Percentiles rank a stretch among this genome's conserved stretches.
These are phyloP conservation scores for Geotrichum australiense DNA, from an alignment of 1,139 yeast species.

Conservation along the genomic window DNA sequence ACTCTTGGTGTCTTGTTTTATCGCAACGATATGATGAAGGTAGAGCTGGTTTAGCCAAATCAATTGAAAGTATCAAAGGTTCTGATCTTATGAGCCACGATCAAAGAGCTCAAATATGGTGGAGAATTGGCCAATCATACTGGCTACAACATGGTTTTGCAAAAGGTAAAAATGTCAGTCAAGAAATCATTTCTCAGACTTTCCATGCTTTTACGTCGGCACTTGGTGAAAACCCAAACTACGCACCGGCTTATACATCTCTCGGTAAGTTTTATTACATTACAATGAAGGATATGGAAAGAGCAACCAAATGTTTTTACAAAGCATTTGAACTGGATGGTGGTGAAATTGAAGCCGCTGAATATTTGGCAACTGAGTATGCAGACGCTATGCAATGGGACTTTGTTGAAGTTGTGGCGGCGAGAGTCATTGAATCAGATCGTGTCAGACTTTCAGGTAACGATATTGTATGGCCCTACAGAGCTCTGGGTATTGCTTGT, in stretches of 20 bases:
- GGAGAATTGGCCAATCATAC: constrained; percentile 67
- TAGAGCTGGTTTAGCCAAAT: constrained; percentile 42
- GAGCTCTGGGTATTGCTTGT: constrained; percentile 75
- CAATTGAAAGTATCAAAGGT: constrained; percentile 43
- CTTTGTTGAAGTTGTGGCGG: constrained; percentile 69
- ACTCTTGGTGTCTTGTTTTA: constrained; percentile 71
- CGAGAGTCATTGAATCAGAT: constrained; percentile 52
- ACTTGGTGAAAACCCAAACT: constrained; percentile 53
- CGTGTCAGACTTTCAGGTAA: constrained; percentile 36
- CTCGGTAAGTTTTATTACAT: constrained; percentile 65
- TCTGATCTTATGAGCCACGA: constrained; percentile 49
- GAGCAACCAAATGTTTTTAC: constrained; percentile 83
- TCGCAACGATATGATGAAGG: constrained; percentile 50
- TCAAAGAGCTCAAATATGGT: constrained; percentile 51
- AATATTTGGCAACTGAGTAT: constrained; percentile 60
- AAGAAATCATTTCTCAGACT: constrained; percentile 29
- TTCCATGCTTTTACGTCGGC: constrained; percentile 55
- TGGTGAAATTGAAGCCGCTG: constrained; percentile 68
- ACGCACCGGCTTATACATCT: constrained; percentile 73
- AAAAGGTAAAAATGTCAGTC: constrained; percentile 25
- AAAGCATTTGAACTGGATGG: constrained; percentile 85
- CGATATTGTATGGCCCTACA: constrained; percentile 69
- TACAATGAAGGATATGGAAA: constrained; percentile 48
- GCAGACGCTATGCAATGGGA: constrained; percentile 73
- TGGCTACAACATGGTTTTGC: constrained; percentile 30